Base-by-base conservation (phyloP, 1,139 yeast species). In the Protomyces pachydermus region DNA sequence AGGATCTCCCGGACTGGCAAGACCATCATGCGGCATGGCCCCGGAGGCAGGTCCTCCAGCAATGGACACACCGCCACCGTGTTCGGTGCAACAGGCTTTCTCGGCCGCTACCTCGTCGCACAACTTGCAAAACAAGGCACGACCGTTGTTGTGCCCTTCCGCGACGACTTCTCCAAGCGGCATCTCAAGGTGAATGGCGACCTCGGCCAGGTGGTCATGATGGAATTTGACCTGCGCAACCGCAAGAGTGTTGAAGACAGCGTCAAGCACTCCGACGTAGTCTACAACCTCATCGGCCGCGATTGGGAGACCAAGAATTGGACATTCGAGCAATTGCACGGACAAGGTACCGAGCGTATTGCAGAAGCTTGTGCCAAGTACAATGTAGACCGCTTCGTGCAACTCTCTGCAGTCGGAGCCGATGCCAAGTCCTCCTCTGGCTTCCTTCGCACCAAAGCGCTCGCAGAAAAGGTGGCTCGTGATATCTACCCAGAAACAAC, bases 1-100 rank as follows among this genome's bases (percentile, higher is more conserved):
- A 86, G 87, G 76, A 84, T 89, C 75, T 86, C 95, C 67, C 81
- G 84, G 70, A 79, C 81, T 65, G 96, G 96, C 46, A 88, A 89
- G 73, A 86, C 90, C 53, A 81, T 84, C 70, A 74, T 87, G 62
- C 76, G 88, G 25, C 80, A 80, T 50, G 96, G 96, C 67, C 77
- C 84, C 60, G 95, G 95, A 54, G 96, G 96, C 51, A 74, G 80
- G 68, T 87, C 95, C 9, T 88, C 96, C 46, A 82, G 95, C 78
- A 86, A 93, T n/a, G 96, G 96, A 1, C 88, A 85, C 77, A 88
- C 93, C 5, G 96, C 93, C 35, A 88, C 96, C 5, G 93, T 89
- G 2, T 89, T 89, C 72, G 96, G 96, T 12, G 91, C 88, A 42
- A 77, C 84, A 61, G 96, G 96, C 1, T 85, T 86, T 75, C 78